Conservation (phyloP, 306 rosid species). For the Gillenia trifoliata region DNA sequence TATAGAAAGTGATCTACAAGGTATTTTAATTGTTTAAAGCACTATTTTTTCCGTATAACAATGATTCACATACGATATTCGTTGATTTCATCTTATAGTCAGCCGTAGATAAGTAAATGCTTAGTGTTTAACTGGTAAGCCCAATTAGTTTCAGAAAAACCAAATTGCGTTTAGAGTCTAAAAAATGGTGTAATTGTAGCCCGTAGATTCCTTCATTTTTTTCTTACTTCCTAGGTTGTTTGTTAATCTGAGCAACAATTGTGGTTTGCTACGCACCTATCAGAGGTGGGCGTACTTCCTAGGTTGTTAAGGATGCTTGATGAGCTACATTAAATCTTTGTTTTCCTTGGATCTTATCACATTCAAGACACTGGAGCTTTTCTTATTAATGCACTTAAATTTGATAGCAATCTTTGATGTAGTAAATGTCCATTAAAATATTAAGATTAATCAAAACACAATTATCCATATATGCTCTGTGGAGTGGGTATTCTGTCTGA, state of each 20-base stretch:
- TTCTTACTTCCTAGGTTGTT: neutral
- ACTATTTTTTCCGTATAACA: neutral
- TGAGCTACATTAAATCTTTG: neutral
- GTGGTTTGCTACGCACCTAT: no score
- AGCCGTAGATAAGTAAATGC: neutral
- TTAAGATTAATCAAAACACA: neutral
- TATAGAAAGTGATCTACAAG: constrained; percentile 22
- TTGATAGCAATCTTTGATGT: neutral
- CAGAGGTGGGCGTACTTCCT: no score
- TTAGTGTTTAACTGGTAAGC: neutral
- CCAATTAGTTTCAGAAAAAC: neutral
- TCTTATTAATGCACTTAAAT: neutral
- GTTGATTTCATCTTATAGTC: neutral
- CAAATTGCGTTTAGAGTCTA: neutral
- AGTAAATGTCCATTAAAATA: neutral
- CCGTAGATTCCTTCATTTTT: neutral
- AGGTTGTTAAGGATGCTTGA: neutral
- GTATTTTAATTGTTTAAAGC: constrained; percentile 18
- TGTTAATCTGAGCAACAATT: no score
- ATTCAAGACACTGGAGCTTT: neutral
- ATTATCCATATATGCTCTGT: neutral
- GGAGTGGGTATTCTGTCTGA: neutral
- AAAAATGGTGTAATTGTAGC: neutral
- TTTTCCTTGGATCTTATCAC: neutral
- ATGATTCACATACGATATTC: neutral